phyloP scores from a whole-genome alignment of 306 rosid species.

The Clitoria ternatea region DNA sequence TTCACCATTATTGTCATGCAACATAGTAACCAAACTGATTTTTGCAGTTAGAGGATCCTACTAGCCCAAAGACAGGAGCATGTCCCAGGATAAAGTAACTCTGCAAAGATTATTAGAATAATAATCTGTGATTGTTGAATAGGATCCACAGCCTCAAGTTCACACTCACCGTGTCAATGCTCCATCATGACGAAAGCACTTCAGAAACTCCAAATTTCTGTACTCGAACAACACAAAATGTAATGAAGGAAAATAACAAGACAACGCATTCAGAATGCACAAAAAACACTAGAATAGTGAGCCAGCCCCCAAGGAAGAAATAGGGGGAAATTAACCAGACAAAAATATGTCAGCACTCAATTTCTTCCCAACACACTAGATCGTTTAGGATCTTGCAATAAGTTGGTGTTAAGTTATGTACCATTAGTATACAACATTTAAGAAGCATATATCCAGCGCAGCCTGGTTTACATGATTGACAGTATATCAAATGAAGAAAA shows the following conservation, averaged over 20 bases:
- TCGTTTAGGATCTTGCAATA: constrained; percentile 24
- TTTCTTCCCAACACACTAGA: constrained; percentile 28
- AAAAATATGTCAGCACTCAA: constrained; percentile 21
- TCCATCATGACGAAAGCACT: not conserved
- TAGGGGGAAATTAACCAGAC: not conserved
- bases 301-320: constrained; percentile 14
- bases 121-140: not conserved
- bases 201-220: not conserved
- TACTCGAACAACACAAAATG: not conserved
- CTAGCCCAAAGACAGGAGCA: not conserved
- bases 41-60: not conserved
- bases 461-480: constrained; percentile 8
- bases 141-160: not conserved
- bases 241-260: not conserved
- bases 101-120: not conserved
- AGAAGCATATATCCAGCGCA: constrained; percentile 24
- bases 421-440: constrained; percentile 34
- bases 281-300: constrained; percentile 16
- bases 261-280: not conserved
- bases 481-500: not conserved
- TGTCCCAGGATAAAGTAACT: not conserved
- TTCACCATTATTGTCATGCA: not conserved
- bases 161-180: not conserved
- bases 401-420: constrained; percentile 25
- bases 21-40: not conserved